A percentile compares a stretch with the other conserved stretches of the same genome.
Evolutionary conservation across 2,329 filamentous ascomycete genomes (phyloP).

Genomic region (Grosmannia penicillata): DNA sequence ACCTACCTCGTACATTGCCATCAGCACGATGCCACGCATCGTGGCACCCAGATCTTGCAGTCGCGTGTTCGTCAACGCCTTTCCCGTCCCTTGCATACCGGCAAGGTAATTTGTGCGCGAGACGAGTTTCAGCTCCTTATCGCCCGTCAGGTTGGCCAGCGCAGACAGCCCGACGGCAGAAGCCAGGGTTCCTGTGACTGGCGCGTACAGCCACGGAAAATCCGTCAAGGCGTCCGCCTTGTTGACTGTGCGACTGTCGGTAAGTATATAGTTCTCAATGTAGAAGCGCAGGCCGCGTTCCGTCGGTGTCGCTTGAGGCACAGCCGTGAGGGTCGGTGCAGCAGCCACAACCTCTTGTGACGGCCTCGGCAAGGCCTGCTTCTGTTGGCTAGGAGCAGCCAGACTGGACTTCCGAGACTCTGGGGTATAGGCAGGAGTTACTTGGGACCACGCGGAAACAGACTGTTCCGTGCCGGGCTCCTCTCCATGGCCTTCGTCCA

Average conservation of each 20-base stretch:
- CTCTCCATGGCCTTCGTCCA: neutral
- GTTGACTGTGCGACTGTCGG: conserved; percentile 35
- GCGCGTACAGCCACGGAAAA: conserved; percentile 20
- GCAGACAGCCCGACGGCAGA: conserved; percentile 43
- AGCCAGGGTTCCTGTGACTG: conserved; percentile 32
- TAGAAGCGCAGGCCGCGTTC: conserved; percentile 37
- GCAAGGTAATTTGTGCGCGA: conserved; percentile 38
- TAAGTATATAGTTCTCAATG: conserved; percentile 33
- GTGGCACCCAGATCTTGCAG: conserved; percentile 25
- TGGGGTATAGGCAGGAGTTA: no score
- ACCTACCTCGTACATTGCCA: conserved; percentile 46
- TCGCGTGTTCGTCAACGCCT: conserved; percentile 21
- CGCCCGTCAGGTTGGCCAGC: conserved; percentile 36
- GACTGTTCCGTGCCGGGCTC: no score
- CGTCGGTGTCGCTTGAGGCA: conserved; percentile 25
- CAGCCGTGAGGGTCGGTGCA: conserved; percentile 13
- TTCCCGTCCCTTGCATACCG: conserved; percentile 32
- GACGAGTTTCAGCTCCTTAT: conserved; percentile 27
- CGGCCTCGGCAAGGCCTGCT: no score
- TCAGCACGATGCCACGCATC: conserved; percentile 37
- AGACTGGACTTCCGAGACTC: no score
- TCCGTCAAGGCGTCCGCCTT: conserved; percentile 20
- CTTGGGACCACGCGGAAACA: no score
- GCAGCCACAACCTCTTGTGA: neutral
- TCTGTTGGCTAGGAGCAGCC: no score